Conservation (phyloP, 192 early-diverging fungal genomes). For the Oehlia diaphana region DNA sequence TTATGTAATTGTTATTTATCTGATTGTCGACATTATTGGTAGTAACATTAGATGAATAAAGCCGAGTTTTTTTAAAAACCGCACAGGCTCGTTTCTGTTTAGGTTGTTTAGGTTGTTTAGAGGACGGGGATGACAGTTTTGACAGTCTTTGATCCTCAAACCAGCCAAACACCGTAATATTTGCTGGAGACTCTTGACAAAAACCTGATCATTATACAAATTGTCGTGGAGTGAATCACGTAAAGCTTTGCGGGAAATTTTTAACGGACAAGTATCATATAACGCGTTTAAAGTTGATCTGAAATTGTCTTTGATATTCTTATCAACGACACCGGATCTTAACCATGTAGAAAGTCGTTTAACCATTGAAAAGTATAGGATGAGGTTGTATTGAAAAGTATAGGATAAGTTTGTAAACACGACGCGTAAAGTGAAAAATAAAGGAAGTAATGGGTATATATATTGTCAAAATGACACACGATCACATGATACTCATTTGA, state of each 20-base stretch:
- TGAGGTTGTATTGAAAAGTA: neutral
- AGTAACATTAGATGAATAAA: constrained; percentile 24
- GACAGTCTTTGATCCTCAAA: constrained; percentile 19
- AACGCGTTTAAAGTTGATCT: constrained; percentile 15
- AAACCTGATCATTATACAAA: constrained; percentile 9
- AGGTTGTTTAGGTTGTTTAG: constrained; percentile 6
- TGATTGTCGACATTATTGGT: constrained; percentile 13
- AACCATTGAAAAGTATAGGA: neutral
- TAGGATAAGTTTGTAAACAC: too few species aligned
- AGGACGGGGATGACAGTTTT: neutral
- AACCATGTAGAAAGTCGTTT: constrained; percentile 23
- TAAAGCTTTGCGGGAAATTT: neutral
- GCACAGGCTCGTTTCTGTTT: neutral
- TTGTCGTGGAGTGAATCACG: constrained; percentile 9
- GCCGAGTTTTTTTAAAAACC: constrained; percentile 21
- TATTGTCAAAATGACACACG: too few species aligned
- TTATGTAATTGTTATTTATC: constrained; percentile 1
- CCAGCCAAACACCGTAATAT: constrained; percentile 5
- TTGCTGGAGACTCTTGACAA: constrained; percentile 8
- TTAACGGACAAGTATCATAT: constrained; percentile 23
- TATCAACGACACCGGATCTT: constrained; percentile 10
- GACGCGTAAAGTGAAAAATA: too few species aligned
- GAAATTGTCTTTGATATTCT: constrained; percentile 24
- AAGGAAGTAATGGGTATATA: too few species aligned
- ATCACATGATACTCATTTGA: too few species aligned